These are phyloP conservation scores for Fusarium sp. DNA, from an alignment of 2,329 filamentous ascomycete genomes.

Conservation along the genomic window DNA sequence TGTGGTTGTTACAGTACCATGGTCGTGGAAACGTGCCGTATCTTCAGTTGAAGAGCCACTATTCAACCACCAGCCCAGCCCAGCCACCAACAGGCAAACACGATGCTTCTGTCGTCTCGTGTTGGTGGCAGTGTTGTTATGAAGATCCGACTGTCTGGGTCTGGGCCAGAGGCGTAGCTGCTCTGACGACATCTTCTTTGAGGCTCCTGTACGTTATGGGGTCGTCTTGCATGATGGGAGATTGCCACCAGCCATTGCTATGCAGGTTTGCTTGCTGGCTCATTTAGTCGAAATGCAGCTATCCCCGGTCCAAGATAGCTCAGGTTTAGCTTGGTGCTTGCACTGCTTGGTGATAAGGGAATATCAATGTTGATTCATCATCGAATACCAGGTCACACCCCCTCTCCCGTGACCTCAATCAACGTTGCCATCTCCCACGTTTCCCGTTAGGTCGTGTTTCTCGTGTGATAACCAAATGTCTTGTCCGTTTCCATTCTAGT, in stretches of 20 bases:
- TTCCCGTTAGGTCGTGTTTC: constrained; percentile 13
- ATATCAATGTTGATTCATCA: neutral
- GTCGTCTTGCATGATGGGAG: constrained; percentile 16
- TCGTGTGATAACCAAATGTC: constrained; percentile 13
- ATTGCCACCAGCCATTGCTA: constrained; percentile 10
- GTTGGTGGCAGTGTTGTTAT: constrained; percentile 8
- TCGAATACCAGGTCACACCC: constrained; percentile 26
- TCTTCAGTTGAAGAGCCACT: neutral
- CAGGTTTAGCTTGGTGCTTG: constrained; percentile 14
- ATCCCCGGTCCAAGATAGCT: constrained; percentile 7
- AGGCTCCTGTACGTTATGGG: constrained; percentile 14
- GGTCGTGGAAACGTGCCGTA: constrained; percentile 21
- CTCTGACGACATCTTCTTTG: constrained; percentile 28
- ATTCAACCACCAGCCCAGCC: constrained; percentile 7
- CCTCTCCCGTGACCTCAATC: constrained; percentile 29
- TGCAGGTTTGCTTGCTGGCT: constrained; percentile 13
- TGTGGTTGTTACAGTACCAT: constrained; percentile 25
- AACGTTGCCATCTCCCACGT: constrained; percentile 3
- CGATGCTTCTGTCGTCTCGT: neutral
- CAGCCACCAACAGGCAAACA: constrained; percentile 29
- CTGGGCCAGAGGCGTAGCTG: constrained; percentile 6
- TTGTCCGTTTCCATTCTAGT: constrained; percentile 22
- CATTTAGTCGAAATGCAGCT: constrained; percentile 25
- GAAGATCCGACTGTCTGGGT: constrained; percentile 30
- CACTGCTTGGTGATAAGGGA: no score